Evolutionary conservation across 2,329 filamentous ascomycete species (phyloP), one percentile per base, ranked within the genome.

Genomic region (Fusarium globosum): DNA sequence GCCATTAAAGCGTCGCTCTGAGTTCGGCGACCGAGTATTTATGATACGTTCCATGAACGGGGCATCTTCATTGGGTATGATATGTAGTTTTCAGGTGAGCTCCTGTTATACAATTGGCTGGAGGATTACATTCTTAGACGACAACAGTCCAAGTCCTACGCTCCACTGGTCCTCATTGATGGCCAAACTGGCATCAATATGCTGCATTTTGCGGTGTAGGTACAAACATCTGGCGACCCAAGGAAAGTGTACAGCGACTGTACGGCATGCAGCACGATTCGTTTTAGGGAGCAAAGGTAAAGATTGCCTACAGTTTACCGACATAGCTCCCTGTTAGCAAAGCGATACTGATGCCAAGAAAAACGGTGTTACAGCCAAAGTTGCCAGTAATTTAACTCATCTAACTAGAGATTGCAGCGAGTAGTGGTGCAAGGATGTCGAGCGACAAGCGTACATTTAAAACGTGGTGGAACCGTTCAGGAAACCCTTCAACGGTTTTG

Each of bases 401-500:
- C 49, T 20, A 65, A 65, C 53, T 45, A 53, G 66, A 69, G 61
- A 63, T 67, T 63, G 66, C 66, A 55, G 46, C 65, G 65, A 60
- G 61, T 66, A 49, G 60, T 70, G 65, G 66, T 49, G 36, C 69
- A 69, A 65, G 69, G 69, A 57, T 70, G 45, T 59, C 52, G 65
- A 57, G 38, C 46, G 52, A 61, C 66, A 67, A 57, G 66, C 45
- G 35, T 30, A 23, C 38, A 46, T 46, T 51, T 35, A 68, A 77
- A 74, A 74, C 60, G 61, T 60, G 53, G 75, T 75, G 75, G 75
- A 55, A 63, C 73, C 61, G n/a, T 56, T 59, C 64, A 35, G 43
- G 51, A 55, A 63, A 68, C 66, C 20, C 57, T 69, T 53, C 26
- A 41, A 61, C 49, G 42, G 65, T 41, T 53, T 65, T 74, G 72